phyloP scores from a whole-genome alignment of 768 basidiomycete genomes.

The Boletus edulis region DNA sequence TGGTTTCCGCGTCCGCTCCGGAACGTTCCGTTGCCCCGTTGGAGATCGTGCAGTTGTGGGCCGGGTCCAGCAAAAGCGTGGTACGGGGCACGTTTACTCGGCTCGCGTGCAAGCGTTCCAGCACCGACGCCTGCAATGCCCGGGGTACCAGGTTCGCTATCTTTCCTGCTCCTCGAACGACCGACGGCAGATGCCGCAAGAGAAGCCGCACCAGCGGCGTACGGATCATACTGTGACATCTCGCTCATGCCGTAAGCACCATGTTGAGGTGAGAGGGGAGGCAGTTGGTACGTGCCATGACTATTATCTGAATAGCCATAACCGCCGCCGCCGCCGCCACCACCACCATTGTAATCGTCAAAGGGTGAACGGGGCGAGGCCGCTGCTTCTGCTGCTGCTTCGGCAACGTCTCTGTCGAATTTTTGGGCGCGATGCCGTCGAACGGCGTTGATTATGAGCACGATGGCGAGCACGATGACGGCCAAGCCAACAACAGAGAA shows the following conservation, averaged over 20 bases:
- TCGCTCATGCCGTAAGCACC: slow-evolving; percentile 54
- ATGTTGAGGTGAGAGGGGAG: slow-evolving; percentile 33
- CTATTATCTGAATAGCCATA: slow-evolving; percentile 47
- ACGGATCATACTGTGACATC: slow-evolving; percentile 38
- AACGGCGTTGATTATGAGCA: slow-evolving; percentile 46
- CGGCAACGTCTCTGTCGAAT: slow-evolving; percentile 73
- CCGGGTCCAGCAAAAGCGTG: slow-evolving; percentile 38
- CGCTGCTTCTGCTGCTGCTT: slow-evolving; percentile 64
- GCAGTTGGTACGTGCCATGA: slow-evolving; percentile 58
- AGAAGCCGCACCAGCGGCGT: slow-evolving; percentile 23
- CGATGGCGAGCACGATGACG: slow-evolving; percentile 48
- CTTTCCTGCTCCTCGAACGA: slow-evolving; percentile 26
- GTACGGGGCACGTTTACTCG: slow-evolving; percentile 34
- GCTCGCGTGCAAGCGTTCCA: slow-evolving; percentile 29
- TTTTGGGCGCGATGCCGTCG: slow-evolving; percentile 62
- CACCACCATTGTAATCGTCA: slow-evolving; percentile 39
- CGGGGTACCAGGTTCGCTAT: slow-evolving; percentile 34
- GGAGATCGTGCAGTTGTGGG: slow-evolving; percentile 19
- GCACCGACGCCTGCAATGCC: slow-evolving; percentile 40
- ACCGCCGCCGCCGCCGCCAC: slow-evolving; percentile 20
- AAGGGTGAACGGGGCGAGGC: slow-evolving; percentile 50
- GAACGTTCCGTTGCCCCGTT: slow-evolving; percentile 9
- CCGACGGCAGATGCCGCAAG: slow-evolving; percentile 22
- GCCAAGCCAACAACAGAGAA: slow-evolving; percentile 72
- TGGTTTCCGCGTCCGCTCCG: slow-evolving; percentile 24